Evolutionary conservation across 208 protist species (phyloP).

Genomic region (Crithidia thermophila): DNA sequence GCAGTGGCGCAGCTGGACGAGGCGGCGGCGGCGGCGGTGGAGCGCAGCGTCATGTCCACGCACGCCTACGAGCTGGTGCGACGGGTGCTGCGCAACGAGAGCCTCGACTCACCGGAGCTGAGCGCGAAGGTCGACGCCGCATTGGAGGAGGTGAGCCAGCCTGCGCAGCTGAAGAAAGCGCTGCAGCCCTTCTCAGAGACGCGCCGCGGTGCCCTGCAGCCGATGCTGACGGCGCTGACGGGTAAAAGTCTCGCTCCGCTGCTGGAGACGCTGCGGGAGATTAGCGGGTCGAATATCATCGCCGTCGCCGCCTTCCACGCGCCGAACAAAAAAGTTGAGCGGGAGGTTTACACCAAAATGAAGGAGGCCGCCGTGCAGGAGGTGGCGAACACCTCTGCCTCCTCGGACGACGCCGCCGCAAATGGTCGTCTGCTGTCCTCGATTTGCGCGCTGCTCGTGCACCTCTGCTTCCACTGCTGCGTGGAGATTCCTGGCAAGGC

Average conservation of each 20-base stretch:
- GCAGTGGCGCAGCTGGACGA: constrained; percentile 50
- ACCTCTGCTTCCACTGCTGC: constrained; percentile 52
- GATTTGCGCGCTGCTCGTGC: constrained; percentile 57
- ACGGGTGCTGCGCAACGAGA: constrained; percentile 66
- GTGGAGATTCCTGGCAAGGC: constrained; percentile 64
- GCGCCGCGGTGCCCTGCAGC: constrained; percentile 38
- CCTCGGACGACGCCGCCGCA: constrained; percentile 34
- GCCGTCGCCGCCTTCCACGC: constrained; percentile 68
- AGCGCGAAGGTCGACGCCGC: constrained; percentile 40
- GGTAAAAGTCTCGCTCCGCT: constrained; percentile 51
- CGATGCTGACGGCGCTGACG: constrained; percentile 44
- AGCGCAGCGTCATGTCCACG: constrained; percentile 45
- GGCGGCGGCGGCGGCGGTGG: constrained; percentile 30
- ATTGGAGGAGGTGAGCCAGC: constrained; percentile 38
- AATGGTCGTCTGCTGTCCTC: constrained; percentile 52
- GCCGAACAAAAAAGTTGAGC: constrained; percentile 73
- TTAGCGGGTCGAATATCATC: constrained; percentile 50
- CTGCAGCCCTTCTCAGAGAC: constrained; percentile 46
- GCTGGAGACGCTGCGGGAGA: constrained; percentile 44
- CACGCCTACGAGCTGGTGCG: constrained; percentile 39
- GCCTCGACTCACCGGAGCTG: constrained; percentile 49
- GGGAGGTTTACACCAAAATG: constrained; percentile 49
- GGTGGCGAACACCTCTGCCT: constrained; percentile 26
- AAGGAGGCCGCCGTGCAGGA: constrained; percentile 27
- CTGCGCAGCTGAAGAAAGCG: constrained; percentile 34